These are phyloP conservation scores for Exophiala sp. DNA, from an alignment of 2,329 filamentous ascomycete species.

Conservation along the genomic window DNA sequence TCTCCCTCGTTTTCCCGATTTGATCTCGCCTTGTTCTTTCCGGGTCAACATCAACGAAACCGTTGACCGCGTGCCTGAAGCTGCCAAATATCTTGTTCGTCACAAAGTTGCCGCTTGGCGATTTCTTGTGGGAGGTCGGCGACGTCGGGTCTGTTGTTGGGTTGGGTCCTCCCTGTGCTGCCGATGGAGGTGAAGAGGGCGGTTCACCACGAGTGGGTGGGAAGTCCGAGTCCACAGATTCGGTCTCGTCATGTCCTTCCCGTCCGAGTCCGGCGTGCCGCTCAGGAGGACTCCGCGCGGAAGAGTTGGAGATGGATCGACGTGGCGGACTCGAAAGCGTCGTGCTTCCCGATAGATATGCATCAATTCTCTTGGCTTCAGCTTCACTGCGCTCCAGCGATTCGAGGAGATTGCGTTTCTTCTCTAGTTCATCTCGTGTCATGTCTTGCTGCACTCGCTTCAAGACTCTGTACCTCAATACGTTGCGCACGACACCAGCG, in stretches of 20 bases:
- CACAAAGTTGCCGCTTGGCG: slow-evolving; percentile 79
- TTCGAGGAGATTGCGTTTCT: slow-evolving; percentile 75
- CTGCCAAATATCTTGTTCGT: slow-evolving; percentile 90
- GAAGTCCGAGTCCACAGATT: slow-evolving; percentile 93
- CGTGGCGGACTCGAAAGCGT: slow-evolving; percentile 58
- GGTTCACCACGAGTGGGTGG: slow-evolving; percentile 77
- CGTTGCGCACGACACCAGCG: slow-evolving; percentile 82
- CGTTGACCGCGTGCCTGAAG: slow-evolving; percentile 90
- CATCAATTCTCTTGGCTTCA: slow-evolving; percentile 87
- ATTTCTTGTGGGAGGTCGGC: slow-evolving; percentile 62
- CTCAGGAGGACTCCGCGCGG: slow-evolving; percentile 40
- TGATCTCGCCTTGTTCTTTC: slow-evolving; percentile 86
- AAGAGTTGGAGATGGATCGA: slow-evolving; percentile 56
- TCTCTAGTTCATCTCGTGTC: slow-evolving; percentile 85
- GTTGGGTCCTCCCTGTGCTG: slow-evolving; percentile 61
- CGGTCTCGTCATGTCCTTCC: slow-evolving; percentile 68
- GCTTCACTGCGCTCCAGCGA: slow-evolving; percentile 89
- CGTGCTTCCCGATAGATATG: slow-evolving; percentile 70
- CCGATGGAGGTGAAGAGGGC: slow-evolving; percentile 56
- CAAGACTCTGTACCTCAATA: slow-evolving; percentile 80
- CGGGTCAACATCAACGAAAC: slow-evolving; percentile 91
- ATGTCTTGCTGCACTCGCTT: slow-evolving; percentile 97
- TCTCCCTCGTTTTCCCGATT: slow-evolving; percentile 92
- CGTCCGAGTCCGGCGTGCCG: slow-evolving; percentile 43
- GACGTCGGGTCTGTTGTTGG: slow-evolving; percentile 33